phyloP scores from a whole-genome alignment of 2,329 filamentous ascomycete species.

The Neonectria faginata region DNA sequence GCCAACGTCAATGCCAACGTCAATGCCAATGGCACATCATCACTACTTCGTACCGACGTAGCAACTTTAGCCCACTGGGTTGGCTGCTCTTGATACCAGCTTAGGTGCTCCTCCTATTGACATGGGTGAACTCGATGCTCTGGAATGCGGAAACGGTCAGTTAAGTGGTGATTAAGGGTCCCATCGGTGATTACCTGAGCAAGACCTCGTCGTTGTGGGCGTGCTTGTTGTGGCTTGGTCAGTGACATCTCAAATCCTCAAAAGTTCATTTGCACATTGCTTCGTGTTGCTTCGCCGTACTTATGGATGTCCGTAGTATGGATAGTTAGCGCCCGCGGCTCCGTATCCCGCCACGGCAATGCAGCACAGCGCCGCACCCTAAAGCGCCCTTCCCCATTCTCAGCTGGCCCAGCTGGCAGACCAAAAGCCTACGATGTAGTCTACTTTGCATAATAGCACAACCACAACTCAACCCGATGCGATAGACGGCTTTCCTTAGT shows the following conservation, averaged over 20 bases:
- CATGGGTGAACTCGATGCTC: slow-evolving; percentile 3
- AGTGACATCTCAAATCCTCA: not conserved
- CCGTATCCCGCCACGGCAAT: slow-evolving; percentile 4
- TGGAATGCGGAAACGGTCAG: slow-evolving; percentile 14
- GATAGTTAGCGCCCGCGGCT: slow-evolving; percentile 8
- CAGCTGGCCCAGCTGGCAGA: slow-evolving; percentile 7
- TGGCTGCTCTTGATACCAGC: not conserved
- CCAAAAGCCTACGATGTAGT: not conserved
- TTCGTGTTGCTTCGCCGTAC: not conserved
- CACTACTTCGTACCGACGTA: not conserved
- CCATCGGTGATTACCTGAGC: slow-evolving; percentile 12
- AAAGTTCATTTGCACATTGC: not conserved
- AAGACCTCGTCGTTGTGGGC: not conserved
- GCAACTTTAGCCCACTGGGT: not conserved
- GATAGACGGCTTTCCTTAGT: slow-evolving; percentile 43
- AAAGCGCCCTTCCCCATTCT: not conserved
- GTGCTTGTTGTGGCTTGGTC: not conserved
- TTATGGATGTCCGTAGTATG: not conserved
- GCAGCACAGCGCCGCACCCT: not conserved
- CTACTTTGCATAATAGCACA: not conserved
- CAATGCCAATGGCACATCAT: not conserved
- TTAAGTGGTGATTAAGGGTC: slow-evolving; percentile 2
- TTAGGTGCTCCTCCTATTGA: slow-evolving; percentile 13
- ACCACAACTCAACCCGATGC: slow-evolving; percentile 36
- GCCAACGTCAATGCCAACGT: no score